Conservation (phyloP, 805 yeast species). For the Kuraishia floccosa region DNA sequence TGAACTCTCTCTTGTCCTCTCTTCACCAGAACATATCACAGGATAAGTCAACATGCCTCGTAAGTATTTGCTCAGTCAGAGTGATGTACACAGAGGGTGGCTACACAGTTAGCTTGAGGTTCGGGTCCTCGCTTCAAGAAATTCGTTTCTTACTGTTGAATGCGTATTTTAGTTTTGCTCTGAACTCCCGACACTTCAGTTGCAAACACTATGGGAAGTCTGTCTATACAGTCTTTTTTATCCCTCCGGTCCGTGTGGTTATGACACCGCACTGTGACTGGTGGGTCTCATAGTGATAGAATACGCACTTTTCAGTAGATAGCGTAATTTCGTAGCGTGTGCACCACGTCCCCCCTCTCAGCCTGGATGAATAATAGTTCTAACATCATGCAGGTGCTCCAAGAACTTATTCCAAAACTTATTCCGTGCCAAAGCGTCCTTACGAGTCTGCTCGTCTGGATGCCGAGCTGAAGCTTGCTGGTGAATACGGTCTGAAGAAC, state of each 20-base stretch:
- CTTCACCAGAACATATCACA: too few relatives aligned
- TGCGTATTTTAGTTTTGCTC: conserved; percentile 31
- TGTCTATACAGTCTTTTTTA: too few relatives aligned
- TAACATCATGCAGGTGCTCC: conserved; percentile 65
- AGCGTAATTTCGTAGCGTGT: too few relatives aligned
- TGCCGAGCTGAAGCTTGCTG: conserved; percentile 98
- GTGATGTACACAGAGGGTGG: too few relatives aligned
- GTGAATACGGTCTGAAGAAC: conserved; percentile 99
- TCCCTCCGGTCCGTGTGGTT: too few relatives aligned
- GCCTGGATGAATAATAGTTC: not conserved
- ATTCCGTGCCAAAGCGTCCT: conserved; percentile 98
- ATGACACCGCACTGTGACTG: too few relatives aligned
- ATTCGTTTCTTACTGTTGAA: conserved; percentile 9
- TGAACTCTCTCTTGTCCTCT: too few relatives aligned
- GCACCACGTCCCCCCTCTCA: too few relatives aligned
- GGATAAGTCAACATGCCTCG: conserved; percentile 49
- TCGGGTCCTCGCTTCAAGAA: conserved; percentile 52
- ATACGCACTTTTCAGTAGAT: too few relatives aligned
- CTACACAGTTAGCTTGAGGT: conserved; percentile 29
- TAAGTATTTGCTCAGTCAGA: conserved; percentile 38
- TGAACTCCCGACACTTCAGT: conserved; percentile 88
- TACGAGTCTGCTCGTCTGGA: conserved; percentile 99
- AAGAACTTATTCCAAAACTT: conserved; percentile 98
- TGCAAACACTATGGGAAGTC: conserved; percentile 19
- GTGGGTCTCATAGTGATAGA: too few relatives aligned